phyloP scores from a whole-genome alignment of 768 basidiomycete genomes.

The Agaricus subrufescens region DNA sequence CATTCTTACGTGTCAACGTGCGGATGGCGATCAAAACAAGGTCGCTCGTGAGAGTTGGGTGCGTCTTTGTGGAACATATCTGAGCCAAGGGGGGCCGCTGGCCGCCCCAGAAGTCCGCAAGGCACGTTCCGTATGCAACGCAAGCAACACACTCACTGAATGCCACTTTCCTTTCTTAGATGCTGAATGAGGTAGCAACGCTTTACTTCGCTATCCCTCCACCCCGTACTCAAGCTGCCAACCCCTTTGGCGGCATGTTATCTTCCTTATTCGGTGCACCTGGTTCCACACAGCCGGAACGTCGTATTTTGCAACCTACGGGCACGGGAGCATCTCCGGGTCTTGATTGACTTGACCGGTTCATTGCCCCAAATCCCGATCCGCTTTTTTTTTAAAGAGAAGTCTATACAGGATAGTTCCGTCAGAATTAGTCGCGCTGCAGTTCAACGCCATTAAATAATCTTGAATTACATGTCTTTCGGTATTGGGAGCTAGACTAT shows the following conservation, averaged over 20 bases:
- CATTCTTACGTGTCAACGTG: constrained; percentile 82
- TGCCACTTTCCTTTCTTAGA: constrained; percentile 31
- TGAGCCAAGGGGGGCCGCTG: constrained; percentile 58
- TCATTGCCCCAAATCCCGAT: not conserved
- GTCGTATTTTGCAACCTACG: constrained; percentile 44
- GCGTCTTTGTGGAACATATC: constrained; percentile 79
- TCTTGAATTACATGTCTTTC: no score
- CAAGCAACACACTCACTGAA: not conserved
- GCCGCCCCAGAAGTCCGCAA: constrained; percentile 20
- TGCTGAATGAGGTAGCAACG: constrained; percentile 60
- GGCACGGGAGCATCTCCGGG: constrained; percentile 27
- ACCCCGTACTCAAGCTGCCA: constrained; percentile 63
- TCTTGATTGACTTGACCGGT: constrained; percentile 34
- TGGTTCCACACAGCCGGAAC: constrained; percentile 29
- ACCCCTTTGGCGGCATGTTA: constrained; percentile 86
- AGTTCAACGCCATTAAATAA: no score
- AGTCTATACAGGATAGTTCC: no score
- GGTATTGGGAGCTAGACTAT: no score
- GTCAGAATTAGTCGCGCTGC: no score
- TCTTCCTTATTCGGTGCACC: constrained; percentile 84
- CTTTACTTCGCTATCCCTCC: constrained; percentile 88
- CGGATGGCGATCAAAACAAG: constrained; percentile 75
- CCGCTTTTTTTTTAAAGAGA: not conserved
- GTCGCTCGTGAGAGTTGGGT: constrained; percentile 80
- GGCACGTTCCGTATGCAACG: not conserved